phyloP scores from a whole-genome alignment of 257 asterid genomes.

The Jacaranda copaia region DNA sequence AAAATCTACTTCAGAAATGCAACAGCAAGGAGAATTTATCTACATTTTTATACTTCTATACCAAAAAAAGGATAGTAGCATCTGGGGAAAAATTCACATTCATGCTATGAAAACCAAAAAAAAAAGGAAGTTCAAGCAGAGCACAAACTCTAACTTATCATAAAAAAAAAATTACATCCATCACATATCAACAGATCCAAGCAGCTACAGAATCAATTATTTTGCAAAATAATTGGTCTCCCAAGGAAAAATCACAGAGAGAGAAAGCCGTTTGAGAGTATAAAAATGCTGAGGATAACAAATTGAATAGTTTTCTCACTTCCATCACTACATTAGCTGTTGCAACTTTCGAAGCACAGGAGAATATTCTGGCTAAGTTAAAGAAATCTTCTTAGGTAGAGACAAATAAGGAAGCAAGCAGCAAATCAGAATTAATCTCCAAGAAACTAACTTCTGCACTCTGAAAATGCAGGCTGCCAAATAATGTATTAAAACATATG shows the following conservation, averaged over 20 bases:
- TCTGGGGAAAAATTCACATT: neutral
- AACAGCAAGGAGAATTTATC: constrained; percentile 5
- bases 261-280: neutral
- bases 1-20: neutral
- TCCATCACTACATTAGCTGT: neutral
- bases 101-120: neutral
- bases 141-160: neutral
- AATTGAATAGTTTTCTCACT: neutral
- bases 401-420: no score
- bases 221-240: neutral
- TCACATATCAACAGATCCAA: constrained; percentile 8
- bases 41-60: no score
- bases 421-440: no score
- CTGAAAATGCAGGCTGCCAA: no score
- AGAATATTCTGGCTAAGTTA: neutral
- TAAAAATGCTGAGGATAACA: neutral
- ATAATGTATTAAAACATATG: neutral
- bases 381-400: constrained; percentile 1
- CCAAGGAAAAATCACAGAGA: neutral
- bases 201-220: constrained; percentile 12
- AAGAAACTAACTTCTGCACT: no score
- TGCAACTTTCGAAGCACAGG: neutral
- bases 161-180: constrained; percentile 1
- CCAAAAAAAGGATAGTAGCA: neutral
- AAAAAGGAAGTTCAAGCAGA: neutral